phyloP scores from a whole-genome alignment of 257 asterid species.

The Solanum tarijense region DNA sequence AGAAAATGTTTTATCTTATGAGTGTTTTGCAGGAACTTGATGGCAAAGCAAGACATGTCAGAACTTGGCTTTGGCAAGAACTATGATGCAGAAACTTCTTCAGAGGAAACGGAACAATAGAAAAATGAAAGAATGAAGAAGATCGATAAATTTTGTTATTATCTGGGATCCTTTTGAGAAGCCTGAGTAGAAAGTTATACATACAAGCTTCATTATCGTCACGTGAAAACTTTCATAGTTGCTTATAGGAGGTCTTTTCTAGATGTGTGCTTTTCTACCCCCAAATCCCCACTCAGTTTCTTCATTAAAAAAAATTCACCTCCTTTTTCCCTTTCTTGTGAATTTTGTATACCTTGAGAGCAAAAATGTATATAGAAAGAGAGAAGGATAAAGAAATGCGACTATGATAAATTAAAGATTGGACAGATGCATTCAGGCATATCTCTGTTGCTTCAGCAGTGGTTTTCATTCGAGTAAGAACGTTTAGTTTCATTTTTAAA shows the following conservation, averaged over 20 bases:
- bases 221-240: background rate
- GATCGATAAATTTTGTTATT: background rate
- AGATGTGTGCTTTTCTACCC: background rate
- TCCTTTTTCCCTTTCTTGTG: background rate
- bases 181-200: background rate
- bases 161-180: background rate
- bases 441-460: background rate
- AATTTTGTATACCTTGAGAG: background rate
- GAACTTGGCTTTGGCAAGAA: conserved; percentile 72
- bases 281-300: background rate
- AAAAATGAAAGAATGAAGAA: conserved; percentile 8
- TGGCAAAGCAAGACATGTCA: conserved; percentile 95
- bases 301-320: background rate
- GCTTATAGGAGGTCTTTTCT: background rate
- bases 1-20: background rate
- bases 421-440: background rate
- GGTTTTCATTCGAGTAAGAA: background rate
- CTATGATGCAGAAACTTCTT: conserved; percentile 24
- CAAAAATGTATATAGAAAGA: background rate
- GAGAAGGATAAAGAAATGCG: background rate
- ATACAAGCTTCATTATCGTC: background rate
- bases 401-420: background rate
- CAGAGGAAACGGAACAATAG: conserved; percentile 12
- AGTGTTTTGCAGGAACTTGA: conserved; percentile 63
- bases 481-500: background rate